phyloP scores from a whole-genome alignment of 192 early-diverging fungal species.

The Hyaloraphidium curvatum region DNA sequence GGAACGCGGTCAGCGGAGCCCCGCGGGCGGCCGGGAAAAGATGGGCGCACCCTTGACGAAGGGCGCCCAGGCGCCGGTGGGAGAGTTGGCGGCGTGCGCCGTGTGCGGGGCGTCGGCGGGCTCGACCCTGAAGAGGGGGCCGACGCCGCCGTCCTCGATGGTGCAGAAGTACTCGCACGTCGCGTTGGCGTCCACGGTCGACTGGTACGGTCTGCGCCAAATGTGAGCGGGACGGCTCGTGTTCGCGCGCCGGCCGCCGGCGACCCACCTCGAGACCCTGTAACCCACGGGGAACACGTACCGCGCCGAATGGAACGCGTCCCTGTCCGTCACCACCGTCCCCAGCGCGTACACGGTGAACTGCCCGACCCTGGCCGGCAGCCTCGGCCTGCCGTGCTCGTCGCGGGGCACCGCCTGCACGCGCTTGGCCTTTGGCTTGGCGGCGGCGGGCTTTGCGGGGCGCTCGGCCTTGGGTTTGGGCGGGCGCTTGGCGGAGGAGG shows the following conservation, averaged over 20 bases:
- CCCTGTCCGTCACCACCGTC: conserved; percentile 48
- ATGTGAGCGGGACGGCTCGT: neutral
- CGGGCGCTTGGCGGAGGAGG: no score
- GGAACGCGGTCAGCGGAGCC: neutral
- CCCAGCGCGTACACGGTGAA: conserved; percentile 55
- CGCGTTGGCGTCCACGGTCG: conserved; percentile 41
- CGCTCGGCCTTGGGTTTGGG: no score
- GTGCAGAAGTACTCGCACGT: conserved; percentile 40
- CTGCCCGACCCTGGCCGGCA: conserved; percentile 63
- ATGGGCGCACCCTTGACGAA: conserved; percentile 34
- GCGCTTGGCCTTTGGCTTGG: no score
- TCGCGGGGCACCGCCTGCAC: conserved; percentile 15
- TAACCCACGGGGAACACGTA: conserved; percentile 90
- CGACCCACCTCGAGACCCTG: conserved; percentile 22
- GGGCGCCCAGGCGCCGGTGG: conserved; percentile 78
- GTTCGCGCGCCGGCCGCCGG: no score
- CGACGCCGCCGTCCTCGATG: conserved; percentile 54
- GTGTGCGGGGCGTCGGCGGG: conserved; percentile 58
- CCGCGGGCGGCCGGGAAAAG: neutral
- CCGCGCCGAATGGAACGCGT: conserved; percentile 66
- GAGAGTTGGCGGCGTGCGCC: conserved; percentile 49
- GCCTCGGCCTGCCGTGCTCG: conserved; percentile 40
- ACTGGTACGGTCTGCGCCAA: conserved; percentile 33
- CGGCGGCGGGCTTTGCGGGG: no score
- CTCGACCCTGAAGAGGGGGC: conserved; percentile 60